phyloP scores from a whole-genome alignment of 495 filamentous ascomycete genomes.

The Aspergillus asperescens region DNA sequence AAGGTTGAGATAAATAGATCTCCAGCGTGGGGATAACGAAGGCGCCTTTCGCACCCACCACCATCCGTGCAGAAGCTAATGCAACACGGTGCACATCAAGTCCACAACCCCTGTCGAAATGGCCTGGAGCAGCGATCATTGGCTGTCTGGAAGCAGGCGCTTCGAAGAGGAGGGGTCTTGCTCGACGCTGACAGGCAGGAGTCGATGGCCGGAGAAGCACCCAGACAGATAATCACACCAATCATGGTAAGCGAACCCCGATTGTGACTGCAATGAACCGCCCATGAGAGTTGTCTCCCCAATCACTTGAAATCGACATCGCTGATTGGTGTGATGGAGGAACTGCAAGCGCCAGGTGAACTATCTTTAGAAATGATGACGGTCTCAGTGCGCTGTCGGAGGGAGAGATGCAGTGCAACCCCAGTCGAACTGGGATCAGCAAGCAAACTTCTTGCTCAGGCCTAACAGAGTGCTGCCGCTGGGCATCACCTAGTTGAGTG shows the following conservation, averaged over 20 bases:
- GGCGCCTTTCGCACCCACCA: conserved; percentile 11
- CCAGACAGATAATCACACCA: conserved; percentile 13
- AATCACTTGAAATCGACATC: background rate
- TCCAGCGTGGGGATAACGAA: conserved; percentile 3
- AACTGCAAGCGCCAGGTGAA: conserved; percentile 26
- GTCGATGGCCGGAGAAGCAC: conserved; percentile 7
- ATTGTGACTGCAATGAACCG: conserved; percentile 23
- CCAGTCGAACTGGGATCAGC: background rate
- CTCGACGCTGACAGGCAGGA: conserved; percentile 15
- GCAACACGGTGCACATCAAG: conserved; percentile 33
- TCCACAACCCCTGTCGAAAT: conserved; percentile 14
- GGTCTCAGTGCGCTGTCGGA: background rate
- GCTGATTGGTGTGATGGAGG: conserved; percentile 20
- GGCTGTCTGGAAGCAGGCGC: conserved; percentile 17
- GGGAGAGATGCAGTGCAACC: background rate
- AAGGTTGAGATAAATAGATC: conserved; percentile 23
- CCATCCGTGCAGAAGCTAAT: conserved; percentile 33
- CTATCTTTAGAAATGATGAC: conserved; percentile 39
- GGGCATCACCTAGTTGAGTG: background rate
- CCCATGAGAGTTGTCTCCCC: conserved; percentile 9
- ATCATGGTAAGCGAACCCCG: conserved; percentile 10
- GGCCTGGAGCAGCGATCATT: conserved; percentile 16
- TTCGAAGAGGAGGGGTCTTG: conserved; percentile 14
- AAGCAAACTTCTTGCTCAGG: background rate
- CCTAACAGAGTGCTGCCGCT: too few relatives aligned